Evolutionary conservation across 2,329 filamentous ascomycete genomes (phyloP), one percentile per base, ranked within the genome.

Genomic region (Fusarium annulatum): DNA sequence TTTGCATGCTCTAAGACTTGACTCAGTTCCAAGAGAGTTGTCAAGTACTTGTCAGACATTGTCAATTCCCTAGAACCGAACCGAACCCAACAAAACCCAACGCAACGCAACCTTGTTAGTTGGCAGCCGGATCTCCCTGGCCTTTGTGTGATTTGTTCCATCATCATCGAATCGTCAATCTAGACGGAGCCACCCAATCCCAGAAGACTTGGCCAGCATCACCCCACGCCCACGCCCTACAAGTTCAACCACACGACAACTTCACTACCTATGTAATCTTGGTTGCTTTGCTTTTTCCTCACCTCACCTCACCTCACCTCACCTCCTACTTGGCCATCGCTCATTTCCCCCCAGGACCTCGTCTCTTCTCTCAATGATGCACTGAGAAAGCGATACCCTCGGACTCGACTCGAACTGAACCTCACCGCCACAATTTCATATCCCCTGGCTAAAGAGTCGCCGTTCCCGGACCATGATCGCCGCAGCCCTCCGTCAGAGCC

Each of bases 291-390:
- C 39, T 57, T 60, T 33, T 52, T 41, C 16, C 41, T 67, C 26
- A 16, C n/a, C 28, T 36, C 36, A 56, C 26, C 26, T 49, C 45
- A 46, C 23, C 23, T 49, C 45, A 46, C 42, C 42, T 36, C 36
- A 56, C n/a, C n/a, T 43, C n/a, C 23, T n/a, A 5, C 51, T 28
- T 33, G 46, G 33, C 26, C 26, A 38, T 48, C 51, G 23, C 53
- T 16, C 12, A 18, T 53, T 30, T 53, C 10, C 34, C 19, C 33
- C 4, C 23, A 16, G 45, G 34, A 21, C 56, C 21, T 67, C 43
- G 10, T 63, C 43, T 71, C 58, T 56, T 33, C 49, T 61, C 67
- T 68, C 36, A 61, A 76, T 65, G 64, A 76, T 76, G 75, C 70
- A 69, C 71, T 74, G 67, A 76, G 61, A 62, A 66, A 38, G 58